Evolutionary conservation across 106 monocot species (phyloP).

Genomic region (Narthecium ossifragum): DNA sequence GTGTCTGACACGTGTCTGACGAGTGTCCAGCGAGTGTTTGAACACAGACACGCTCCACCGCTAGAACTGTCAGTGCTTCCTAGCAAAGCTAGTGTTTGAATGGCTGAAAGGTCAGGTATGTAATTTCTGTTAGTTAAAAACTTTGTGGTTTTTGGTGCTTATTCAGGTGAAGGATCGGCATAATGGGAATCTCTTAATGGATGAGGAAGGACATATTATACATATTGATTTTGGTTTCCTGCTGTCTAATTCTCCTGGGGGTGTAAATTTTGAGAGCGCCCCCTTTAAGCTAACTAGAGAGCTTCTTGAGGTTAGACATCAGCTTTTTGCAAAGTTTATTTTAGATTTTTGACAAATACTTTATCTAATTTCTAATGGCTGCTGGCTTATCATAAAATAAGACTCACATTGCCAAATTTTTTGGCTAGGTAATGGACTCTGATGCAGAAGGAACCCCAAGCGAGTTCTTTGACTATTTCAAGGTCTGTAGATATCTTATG

Average conservation of each 20-base stretch:
- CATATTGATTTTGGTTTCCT: slow-evolving; percentile 99
- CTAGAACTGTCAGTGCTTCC: too few relatives aligned
- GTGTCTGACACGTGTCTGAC: too few relatives aligned
- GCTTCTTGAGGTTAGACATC: slow-evolving; percentile 74
- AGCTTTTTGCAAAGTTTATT: background rate
- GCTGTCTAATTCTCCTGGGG: slow-evolving; percentile 97
- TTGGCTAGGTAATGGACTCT: slow-evolving; percentile 96
- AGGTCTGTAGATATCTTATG: slow-evolving; percentile 30
- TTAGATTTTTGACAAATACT: background rate
- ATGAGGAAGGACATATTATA: slow-evolving; percentile 99
- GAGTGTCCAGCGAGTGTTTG: too few relatives aligned
- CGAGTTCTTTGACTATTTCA: slow-evolving; percentile 98
- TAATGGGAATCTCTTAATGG: slow-evolving; percentile 93
- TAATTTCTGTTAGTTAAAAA: too few relatives aligned
- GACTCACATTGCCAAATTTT: background rate
- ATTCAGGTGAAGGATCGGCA: slow-evolving; percentile 93
- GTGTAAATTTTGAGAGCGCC: slow-evolving; percentile 99
- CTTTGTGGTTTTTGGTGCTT: too few relatives aligned
- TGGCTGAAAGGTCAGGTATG: too few relatives aligned
- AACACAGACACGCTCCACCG: too few relatives aligned
- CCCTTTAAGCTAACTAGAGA: slow-evolving; percentile 96
- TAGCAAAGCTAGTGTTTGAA: too few relatives aligned
- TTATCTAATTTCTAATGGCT: background rate
- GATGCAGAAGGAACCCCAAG: slow-evolving; percentile 99
- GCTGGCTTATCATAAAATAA: background rate